phyloP scores from a whole-genome alignment of 2,329 filamentous ascomycete genomes.

The Exophiala aquamarina region DNA sequence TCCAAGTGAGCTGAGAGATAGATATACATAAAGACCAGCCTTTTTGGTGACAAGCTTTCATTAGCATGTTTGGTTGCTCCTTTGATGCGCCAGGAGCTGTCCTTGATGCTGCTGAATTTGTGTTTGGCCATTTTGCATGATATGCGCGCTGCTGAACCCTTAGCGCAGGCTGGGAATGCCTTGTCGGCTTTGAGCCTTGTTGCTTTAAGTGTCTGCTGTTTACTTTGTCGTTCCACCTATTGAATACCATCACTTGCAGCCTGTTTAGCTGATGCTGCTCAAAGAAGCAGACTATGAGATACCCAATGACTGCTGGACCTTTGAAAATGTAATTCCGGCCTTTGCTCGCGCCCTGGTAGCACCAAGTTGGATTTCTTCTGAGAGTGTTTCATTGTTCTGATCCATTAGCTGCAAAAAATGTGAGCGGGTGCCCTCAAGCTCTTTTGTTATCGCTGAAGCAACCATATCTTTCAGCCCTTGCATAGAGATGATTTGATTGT shows the following conservation, averaged over 20 bases:
- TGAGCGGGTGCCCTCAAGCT: constrained; percentile 41
- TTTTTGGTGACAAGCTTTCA: too few species aligned
- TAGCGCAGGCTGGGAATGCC: background rate
- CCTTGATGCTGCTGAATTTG: too few species aligned
- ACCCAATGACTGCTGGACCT: constrained; percentile 12
- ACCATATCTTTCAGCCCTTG: constrained; percentile 65
- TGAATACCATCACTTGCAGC: too few species aligned
- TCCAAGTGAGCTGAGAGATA: too few species aligned
- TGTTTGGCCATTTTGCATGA: background rate
- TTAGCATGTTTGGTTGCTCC: too few species aligned
- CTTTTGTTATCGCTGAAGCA: constrained; percentile 54
- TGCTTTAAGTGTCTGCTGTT: constrained; percentile 1
- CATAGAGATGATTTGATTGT: constrained; percentile 49
- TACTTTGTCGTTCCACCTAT: constrained; percentile 3
- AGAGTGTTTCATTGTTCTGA: constrained; percentile 8
- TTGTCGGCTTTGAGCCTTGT: constrained; percentile 10
- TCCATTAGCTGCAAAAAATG: constrained; percentile 21
- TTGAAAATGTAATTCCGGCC: constrained; percentile 14
- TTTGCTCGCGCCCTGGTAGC: constrained; percentile 15
- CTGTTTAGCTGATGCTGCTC: too few species aligned
- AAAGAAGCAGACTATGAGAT: too few species aligned
- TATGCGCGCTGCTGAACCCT: background rate
- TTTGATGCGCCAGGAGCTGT: too few species aligned
- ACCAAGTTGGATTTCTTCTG: constrained; percentile 16
- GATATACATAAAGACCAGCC: too few species aligned